These are phyloP conservation scores for Rhipidocladum racemiflorum DNA, from an alignment of 176 grass and related monocot genomes.

Conservation along the genomic window DNA sequence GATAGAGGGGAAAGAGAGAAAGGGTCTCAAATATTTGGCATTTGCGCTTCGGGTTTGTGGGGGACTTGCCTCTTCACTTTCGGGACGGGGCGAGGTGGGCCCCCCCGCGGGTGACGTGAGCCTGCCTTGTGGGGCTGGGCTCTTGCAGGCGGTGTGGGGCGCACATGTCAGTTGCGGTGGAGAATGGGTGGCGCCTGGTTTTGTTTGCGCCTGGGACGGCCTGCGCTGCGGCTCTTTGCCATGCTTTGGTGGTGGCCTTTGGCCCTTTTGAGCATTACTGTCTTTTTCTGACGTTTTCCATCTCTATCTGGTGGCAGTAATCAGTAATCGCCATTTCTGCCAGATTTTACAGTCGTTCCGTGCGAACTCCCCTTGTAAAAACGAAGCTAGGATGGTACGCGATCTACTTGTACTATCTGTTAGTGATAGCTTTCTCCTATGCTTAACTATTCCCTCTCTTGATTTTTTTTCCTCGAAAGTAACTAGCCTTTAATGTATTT, in stretches of 20 bases:
- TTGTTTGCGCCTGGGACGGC: neutral
- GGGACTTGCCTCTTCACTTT: neutral
- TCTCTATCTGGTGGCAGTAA: neutral
- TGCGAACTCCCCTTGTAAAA: too few relatives aligned
- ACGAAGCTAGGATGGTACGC: too few relatives aligned
- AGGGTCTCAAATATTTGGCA: conserved; percentile 16
- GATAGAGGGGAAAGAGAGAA: conserved; percentile 16
- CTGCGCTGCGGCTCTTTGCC: neutral
- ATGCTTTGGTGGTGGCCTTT: neutral
- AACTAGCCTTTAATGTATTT: too few relatives aligned
- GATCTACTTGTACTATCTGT: neutral
- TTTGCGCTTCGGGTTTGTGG: neutral
- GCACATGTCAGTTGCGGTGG: neutral
- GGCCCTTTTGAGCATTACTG: too few relatives aligned
- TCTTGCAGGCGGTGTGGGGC: neutral
- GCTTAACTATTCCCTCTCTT: neutral
- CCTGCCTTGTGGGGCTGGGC: neutral
- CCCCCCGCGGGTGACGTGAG: neutral
- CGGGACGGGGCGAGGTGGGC: neutral
- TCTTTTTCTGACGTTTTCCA: neutral
- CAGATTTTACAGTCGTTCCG: too few relatives aligned
- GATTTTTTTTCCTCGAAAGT: too few relatives aligned
- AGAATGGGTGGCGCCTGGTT: neutral
- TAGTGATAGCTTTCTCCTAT: neutral
- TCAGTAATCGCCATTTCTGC: neutral